Evolutionary conservation across 1,284 basidiomycete species (phyloP), one percentile per base, ranked within the genome.

Genomic region (Cerrena zonata): DNA sequence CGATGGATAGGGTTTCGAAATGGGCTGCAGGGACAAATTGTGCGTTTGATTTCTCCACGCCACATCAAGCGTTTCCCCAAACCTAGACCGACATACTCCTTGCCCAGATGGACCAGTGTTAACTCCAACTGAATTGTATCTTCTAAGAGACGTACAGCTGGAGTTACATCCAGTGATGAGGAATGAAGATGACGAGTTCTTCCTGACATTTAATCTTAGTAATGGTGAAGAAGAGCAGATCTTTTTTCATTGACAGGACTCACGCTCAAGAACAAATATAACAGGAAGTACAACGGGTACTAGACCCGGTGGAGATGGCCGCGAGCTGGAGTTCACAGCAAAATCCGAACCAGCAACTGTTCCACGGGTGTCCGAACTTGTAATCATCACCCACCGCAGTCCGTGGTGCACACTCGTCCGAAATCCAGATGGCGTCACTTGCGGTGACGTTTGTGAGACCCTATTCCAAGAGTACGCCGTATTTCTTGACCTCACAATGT

Each of bases 341-440:
- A 86, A 84, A 61, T 82, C 87, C 58, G 82, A 90, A 62, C 86
- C 87, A 0, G 88, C 89, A 21, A 89, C 87, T 1, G 70, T 89
- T 23, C 89, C 88, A 1, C 80, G 88, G 41, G 82, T 89, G n/a
- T 69, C 72, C 22, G 80, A 86, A 57, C 68, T 91, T 53, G 79
- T 86, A 56, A 73, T 91, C 55, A 83, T 91, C 63, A 82, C 81
- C n/a, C 76, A 81, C 44, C 67, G 74, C 38, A 82, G 79, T 44
- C 88, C 88, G 2, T 91, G 88, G 88, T 89, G 87, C 63, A 88
- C 86, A 10, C 80, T 82, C 52, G 75, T 91, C 42, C 79, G 73
- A 62, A 89, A 87, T 59, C 79, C 84, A 10, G 65, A 69, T 1
- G 88, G 88, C 0, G 86, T 91, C 10, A 89, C 85, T 1, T 72